Percentiles rank a stretch among this genome's conserved stretches.
These are phyloP conservation scores for Pichia californica DNA, from an alignment of 805 yeast species.

Conservation along the genomic window DNA sequence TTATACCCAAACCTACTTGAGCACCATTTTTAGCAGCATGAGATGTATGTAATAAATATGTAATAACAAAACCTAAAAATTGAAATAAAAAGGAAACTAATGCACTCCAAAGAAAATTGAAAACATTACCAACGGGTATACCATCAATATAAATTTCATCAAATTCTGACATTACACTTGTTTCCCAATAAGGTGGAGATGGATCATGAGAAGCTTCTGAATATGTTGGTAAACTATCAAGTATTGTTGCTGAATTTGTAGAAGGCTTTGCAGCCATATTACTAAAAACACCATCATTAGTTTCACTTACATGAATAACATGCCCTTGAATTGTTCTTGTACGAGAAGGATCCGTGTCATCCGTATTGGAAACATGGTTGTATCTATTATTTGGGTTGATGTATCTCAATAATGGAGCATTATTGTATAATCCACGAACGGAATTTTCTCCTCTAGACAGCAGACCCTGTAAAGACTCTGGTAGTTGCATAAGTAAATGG, in stretches of 20 bases:
- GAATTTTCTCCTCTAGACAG: not conserved
- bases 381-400: conserved; percentile 22
- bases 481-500: not conserved
- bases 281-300: conserved; percentile 85
- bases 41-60: conserved; percentile 88
- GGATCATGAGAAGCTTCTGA: conserved; percentile 94
- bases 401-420: conserved; percentile 27
- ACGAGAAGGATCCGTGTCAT: conserved; percentile 6
- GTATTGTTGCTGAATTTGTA: conserved; percentile 41
- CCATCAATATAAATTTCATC: conserved; percentile 95
- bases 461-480: not conserved
- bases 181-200: conserved; percentile 96
- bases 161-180: conserved; percentile 72
- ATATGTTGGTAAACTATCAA: conserved; percentile 73
- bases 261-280: conserved; percentile 84
- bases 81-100: conserved; percentile 89
- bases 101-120: conserved; percentile 85
- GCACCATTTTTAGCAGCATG: conserved; percentile 97
- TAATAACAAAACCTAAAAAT: conserved; percentile 84
- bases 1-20: conserved; percentile 82
- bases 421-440: conserved; percentile 8
- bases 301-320: conserved; percentile 20
- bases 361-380: conserved; percentile 14
- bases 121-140: conserved; percentile 87
- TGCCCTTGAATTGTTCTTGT: conserved; percentile 18